Conservation (phyloP, 352 stramenopile genomes). For the Globisporangium megalacanthum region DNA sequence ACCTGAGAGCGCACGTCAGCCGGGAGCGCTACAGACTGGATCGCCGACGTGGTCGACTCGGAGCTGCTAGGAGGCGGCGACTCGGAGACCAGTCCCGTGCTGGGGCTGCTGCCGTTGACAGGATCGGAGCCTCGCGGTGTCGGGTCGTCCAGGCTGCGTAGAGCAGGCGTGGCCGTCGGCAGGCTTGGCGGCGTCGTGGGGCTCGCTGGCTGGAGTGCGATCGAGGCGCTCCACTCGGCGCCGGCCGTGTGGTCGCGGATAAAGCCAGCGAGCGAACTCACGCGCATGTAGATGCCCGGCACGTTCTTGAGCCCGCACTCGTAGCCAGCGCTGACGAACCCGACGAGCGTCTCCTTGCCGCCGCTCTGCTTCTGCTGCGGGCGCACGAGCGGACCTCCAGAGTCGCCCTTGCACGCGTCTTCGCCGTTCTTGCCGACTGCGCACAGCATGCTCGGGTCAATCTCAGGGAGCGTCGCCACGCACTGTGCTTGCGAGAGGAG, state of each 20-base stretch:
- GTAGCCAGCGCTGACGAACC: conserved; percentile 31
- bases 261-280: conserved; percentile 19
- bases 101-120: background rate
- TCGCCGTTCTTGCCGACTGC: conserved; percentile 15
- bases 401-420: conserved; percentile 33
- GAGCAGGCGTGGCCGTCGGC: background rate
- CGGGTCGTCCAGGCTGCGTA: conserved; percentile 4
- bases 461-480: conserved; percentile 13
- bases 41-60: background rate
- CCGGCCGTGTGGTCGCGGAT: conserved; percentile 21
- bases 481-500: conserved; percentile 19
- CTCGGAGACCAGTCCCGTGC: background rate
- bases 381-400: conserved; percentile 28
- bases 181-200: background rate
- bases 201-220: background rate
- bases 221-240: conserved; percentile 1
- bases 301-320: conserved; percentile 26
- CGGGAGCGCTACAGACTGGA: conserved; percentile 2
- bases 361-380: background rate
- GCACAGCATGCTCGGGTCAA: conserved; percentile 26
- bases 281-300: conserved; percentile 33
- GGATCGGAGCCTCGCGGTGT: background rate
- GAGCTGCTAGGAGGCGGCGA: background rate
- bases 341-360: conserved; percentile 17
- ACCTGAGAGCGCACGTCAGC: conserved; percentile 1